Base-by-base conservation (phyloP, 2,329 filamentous ascomycete species). In the Zalaria obscura region DNA sequence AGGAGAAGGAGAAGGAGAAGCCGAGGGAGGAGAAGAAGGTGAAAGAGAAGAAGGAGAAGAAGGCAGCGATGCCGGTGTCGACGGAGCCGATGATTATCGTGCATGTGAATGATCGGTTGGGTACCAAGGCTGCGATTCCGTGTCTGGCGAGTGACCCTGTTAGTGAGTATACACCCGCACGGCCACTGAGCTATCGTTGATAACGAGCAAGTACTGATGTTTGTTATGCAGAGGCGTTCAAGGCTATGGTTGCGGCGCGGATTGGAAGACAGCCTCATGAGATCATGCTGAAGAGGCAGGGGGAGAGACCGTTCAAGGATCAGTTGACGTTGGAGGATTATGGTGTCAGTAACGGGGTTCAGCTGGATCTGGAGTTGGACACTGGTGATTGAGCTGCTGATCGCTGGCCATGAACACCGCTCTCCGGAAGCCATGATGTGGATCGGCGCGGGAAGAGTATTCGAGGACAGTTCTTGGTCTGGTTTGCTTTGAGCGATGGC, bases 221-320 rank as follows among this genome's bases (percentile, higher is more conserved):
- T 28, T 18, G 29, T 32, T 7, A 27, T 34, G 25, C 47, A 69
- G 66, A 80, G 48, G 73, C 88, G 46, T 86, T 95, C 66, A 95
- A 95, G 65, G 80, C 87, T 37, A 81, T 93, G 70, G 87, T 95
- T 25, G 88, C 88, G 4, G 84, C 84, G 34, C 76, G 83, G 47
- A 93, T 95, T 53, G 89, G 89, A 2, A 76, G 89, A 31, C 80
- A 93, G 52, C 82, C 88, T 36, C 83, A 89, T 55, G 86, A 95
- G 65, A 94, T 96, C 48, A 70, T 95, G 64, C 63, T 96, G 45
- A 91, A 93, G 69, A 72, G 89, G 50, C 89, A 96, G 63, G 85
- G 88, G 8, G 86, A 95, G 65, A 67, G 88, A 49, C 88, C 89
- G 25, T 95, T 96, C 61, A 95, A 94, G 68, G 88, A 96, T 57